Base-by-base conservation (phyloP, 768 basidiomycete species). In the Myochromella boudieri region DNA sequence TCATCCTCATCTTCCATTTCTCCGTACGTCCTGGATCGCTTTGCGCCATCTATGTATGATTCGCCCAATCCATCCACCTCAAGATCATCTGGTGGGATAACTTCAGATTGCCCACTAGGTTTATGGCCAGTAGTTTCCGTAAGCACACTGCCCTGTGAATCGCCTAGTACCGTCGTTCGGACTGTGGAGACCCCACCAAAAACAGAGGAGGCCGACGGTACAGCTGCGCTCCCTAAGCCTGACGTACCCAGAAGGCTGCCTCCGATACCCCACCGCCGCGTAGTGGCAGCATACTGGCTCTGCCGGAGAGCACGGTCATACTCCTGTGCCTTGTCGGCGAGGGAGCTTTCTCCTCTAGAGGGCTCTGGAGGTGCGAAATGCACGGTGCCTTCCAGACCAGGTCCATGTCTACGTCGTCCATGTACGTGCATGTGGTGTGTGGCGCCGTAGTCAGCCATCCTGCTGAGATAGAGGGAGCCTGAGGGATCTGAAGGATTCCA, bases 401-500 rank as follows among this genome's bases (percentile, higher is more conserved):
- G 43, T 40, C 51, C 51, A 50, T 57, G 60, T 42, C 63, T 64
- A 36, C 62, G 59, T 48, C 48, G 57, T 53, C 53, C 59, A 60
- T 44, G 69, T 56, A 52, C 62, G 47, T 63, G 36, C 69, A 71
- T 46, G 64, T 71, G 51, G 68, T 77, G 71, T 21, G 74, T 65
- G 17, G 77, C 77, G 51, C 73, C 81, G 47, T 85, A 69, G 52
- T 88, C 82, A 2, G 87, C 85, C 70, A 98, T 82, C 38, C 89
- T 81, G 53, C 78, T 87, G 43, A 98, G 81, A 65, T 93, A 97
- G 10, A 97, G 74, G 2, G 94, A 97, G 10, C 92, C 87, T 3
- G 90, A 80, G 1, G 93, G 92, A 61, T 99, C 95, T 0, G 82
- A 75, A 0, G 95, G 95, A 51, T 81, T 87, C 95, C 95, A 99